A percentile compares a stretch with the other conserved stretches of the same genome.
phyloP scores from a whole-genome alignment of 495 filamentous ascomycete species.

The Astrothelium macrocarpum region DNA sequence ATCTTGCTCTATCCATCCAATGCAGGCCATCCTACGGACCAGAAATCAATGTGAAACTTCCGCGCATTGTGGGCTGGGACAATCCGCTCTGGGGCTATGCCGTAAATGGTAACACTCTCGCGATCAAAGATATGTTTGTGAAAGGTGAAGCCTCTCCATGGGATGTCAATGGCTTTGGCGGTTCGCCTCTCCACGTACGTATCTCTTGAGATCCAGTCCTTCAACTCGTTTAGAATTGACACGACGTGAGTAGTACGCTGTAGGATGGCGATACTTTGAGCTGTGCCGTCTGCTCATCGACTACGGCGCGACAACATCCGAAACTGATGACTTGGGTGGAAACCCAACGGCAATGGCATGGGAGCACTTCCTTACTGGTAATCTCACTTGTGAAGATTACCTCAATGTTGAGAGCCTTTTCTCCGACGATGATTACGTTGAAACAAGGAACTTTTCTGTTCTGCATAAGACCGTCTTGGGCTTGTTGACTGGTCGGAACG shows the following conservation, averaged over 20 bases:
- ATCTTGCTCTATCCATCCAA: not conserved
- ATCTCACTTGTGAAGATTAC: not conserved
- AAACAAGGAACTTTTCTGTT: not conserved
- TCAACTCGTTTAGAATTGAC: not conserved
- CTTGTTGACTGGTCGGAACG: not conserved
- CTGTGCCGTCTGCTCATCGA: not conserved
- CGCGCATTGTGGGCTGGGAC: not conserved
- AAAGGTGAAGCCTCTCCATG: not conserved
- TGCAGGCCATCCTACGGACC: not conserved
- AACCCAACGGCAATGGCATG: conserved; percentile 2
- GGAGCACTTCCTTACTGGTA: conserved; percentile 6
- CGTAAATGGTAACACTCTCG: not conserved
- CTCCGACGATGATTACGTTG: not conserved
- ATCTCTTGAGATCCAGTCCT: not conserved
- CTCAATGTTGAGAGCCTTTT: conserved; percentile 1
- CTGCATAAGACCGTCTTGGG: not conserved
- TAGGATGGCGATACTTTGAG: not conserved
- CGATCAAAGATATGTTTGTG: not conserved
- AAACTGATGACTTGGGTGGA: not conserved
- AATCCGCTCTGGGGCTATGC: not conserved
- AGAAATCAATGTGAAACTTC: conserved; percentile 2
- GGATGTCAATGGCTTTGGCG: conserved; percentile 3
- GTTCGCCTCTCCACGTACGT: not conserved
- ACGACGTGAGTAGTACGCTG: not conserved
- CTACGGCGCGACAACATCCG: not conserved